These are phyloP conservation scores for Obelidium mucronatum DNA, from an alignment of 192 early-diverging fungal genomes.

Conservation along the genomic window DNA sequence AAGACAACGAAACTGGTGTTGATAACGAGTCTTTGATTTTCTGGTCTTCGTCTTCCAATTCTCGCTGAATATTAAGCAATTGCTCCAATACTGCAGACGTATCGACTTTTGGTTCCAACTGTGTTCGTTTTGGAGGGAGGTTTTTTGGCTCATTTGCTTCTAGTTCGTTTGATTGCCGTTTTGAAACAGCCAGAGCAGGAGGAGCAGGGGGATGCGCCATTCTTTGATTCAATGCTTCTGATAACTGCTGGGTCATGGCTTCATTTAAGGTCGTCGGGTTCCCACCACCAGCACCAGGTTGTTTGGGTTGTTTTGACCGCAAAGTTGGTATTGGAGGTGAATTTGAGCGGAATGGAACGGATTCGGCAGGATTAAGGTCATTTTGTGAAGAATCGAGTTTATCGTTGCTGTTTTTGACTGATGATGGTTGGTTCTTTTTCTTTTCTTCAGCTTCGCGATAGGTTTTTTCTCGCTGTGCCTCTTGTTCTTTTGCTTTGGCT, in stretches of 20 bases:
- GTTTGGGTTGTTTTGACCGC: neutral
- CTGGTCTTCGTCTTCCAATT: constrained; percentile 21
- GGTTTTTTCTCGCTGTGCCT: constrained; percentile 11
- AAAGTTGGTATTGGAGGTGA: constrained; percentile 34
- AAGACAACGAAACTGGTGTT: neutral
- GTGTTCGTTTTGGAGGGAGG: neutral
- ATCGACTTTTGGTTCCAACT: constrained; percentile 11
- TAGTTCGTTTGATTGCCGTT: neutral
- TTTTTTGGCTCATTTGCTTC: neutral
- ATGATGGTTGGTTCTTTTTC: constrained; percentile 4
- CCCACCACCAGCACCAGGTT: neutral
- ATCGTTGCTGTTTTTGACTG: constrained; percentile 14
- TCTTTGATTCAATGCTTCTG: neutral
- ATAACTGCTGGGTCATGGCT: neutral
- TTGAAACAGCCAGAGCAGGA: too few relatives aligned
- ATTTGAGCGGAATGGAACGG: constrained; percentile 26
- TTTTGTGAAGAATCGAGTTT: neutral
- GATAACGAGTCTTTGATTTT: constrained; percentile 28
- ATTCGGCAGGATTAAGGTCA: neutral
- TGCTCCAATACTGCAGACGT: constrained; percentile 32
- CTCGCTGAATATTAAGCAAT: constrained; percentile 23
- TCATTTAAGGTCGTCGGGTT: neutral
- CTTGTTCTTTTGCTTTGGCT: constrained; percentile 14
- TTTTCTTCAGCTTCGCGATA: constrained; percentile 12
- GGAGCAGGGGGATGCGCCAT: neutral